Evolutionary conservation across 2,329 filamentous ascomycete genomes (phyloP).

Genomic region (Apiospora saccharicola): DNA sequence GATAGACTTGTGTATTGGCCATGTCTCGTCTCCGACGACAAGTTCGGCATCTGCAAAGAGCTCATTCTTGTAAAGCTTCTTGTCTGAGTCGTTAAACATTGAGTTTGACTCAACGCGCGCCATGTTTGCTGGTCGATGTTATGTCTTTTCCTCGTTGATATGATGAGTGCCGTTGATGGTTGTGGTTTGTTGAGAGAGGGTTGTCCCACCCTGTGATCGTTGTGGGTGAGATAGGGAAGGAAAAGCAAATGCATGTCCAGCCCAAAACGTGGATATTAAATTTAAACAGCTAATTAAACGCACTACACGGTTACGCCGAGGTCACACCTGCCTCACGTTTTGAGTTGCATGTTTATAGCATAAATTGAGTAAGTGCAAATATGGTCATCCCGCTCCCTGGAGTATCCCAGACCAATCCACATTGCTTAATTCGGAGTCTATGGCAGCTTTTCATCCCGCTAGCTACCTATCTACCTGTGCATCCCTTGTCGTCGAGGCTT

Average conservation of each 20-base stretch:
- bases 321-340: no score
- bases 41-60: constrained; percentile 28
- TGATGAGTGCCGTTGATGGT: neutral
- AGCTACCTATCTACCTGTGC: no score
- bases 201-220: neutral
- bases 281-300: neutral
- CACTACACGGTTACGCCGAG: neutral
- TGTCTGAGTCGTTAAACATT: neutral
- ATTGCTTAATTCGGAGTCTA: no score
- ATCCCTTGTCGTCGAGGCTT: no score
- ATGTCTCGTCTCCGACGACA: constrained; percentile 23
- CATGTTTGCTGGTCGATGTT: neutral
- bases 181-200: neutral
- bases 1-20: constrained; percentile 29
- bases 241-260: neutral
- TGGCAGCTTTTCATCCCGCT: no score
- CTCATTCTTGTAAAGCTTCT: neutral
- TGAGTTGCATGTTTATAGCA: no score
- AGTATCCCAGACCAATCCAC: no score
- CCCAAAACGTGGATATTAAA: neutral
- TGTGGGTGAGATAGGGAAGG: neutral
- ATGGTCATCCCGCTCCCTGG: no score
- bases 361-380: no score
- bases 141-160: neutral
- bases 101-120: no score